Conservation (phyloP, 2,329 filamentous ascomycete species). For the Xylaria arbuscula region DNA sequence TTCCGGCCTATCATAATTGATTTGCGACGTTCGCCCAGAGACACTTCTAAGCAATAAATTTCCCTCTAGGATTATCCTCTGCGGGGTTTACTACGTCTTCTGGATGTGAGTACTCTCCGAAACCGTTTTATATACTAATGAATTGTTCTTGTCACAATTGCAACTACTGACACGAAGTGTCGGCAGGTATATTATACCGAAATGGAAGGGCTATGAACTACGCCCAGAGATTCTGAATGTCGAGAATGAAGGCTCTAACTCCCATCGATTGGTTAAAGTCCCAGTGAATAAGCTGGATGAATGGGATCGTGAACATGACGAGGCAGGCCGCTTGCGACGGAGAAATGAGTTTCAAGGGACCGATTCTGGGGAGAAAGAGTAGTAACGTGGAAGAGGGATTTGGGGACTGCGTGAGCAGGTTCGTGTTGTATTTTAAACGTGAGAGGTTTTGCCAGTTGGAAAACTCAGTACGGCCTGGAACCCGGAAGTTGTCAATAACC, state of each 20-base stretch:
- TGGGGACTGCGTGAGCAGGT: not conserved
- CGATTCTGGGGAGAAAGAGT: conserved; percentile 19
- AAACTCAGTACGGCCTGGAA: too few species aligned
- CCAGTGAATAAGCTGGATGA: conserved; percentile 59
- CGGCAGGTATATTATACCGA: conserved; percentile 59
- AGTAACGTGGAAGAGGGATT: not conserved
- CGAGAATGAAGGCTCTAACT: conserved; percentile 58
- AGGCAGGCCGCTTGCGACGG: conserved; percentile 50
- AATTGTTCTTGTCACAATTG: not conserved
- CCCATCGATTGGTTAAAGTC: conserved; percentile 64
- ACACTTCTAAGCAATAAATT: not conserved
- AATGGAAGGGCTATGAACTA: conserved; percentile 63
- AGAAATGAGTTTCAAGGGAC: conserved; percentile 13
- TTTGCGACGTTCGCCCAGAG: not conserved
- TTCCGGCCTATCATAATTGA: not conserved
- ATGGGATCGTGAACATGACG: conserved; percentile 72
- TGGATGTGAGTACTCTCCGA: conserved; percentile 56
- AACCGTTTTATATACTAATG: not conserved
- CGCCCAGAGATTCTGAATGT: conserved; percentile 65
- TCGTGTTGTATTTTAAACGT: not conserved
- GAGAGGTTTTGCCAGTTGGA: not conserved
- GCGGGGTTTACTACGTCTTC: conserved; percentile 66
- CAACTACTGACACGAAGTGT: not conserved
- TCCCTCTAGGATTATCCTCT: conserved; percentile 59
- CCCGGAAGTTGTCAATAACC: too few species aligned